Conservation (phyloP, 805 yeast species). For the Barnettozyma sp. region DNA sequence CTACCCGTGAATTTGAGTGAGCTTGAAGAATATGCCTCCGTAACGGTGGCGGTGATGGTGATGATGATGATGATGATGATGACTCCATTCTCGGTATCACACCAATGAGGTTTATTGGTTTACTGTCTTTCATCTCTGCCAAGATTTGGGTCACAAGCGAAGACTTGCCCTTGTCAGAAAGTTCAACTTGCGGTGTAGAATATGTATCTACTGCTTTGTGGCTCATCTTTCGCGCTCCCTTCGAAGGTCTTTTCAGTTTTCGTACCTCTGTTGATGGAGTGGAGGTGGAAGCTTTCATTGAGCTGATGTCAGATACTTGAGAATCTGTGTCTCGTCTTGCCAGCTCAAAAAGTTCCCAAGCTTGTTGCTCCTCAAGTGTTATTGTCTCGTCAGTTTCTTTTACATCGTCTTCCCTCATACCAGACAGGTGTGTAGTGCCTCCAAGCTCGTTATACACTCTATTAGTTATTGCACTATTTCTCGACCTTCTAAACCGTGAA, state of each 20-base stretch:
- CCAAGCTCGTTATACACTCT: conserved; percentile 20
- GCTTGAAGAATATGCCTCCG: not conserved
- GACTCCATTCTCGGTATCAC: no score
- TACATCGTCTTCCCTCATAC: conserved; percentile 7
- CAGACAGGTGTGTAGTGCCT: not conserved
- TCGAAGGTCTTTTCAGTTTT: conserved; percentile 20
- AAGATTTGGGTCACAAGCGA: conserved; percentile 17
- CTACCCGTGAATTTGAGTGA: no score
- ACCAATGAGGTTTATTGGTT: not conserved
- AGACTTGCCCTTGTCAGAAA: not conserved
- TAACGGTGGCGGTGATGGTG: not conserved
- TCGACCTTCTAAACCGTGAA: conserved; percentile 21
- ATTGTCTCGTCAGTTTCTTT: conserved; percentile 11
- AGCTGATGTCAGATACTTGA: not conserved
- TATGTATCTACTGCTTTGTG: not conserved
- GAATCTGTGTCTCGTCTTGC: conserved; percentile 9
- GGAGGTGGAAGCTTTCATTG: not conserved
- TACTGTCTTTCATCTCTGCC: conserved; percentile 17
- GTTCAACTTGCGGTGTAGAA: not conserved
- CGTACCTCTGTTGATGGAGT: not conserved
- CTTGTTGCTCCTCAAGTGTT: conserved; percentile 18
- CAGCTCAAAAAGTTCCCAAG: conserved; percentile 22
- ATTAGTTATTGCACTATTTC: conserved; percentile 25
- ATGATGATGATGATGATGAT: not conserved
- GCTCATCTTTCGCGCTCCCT: conserved; percentile 5